Evolutionary conservation across 345 rosid species (phyloP), one percentile per base, ranked within the genome.

Genomic region (Theobroma cacao): DNA sequence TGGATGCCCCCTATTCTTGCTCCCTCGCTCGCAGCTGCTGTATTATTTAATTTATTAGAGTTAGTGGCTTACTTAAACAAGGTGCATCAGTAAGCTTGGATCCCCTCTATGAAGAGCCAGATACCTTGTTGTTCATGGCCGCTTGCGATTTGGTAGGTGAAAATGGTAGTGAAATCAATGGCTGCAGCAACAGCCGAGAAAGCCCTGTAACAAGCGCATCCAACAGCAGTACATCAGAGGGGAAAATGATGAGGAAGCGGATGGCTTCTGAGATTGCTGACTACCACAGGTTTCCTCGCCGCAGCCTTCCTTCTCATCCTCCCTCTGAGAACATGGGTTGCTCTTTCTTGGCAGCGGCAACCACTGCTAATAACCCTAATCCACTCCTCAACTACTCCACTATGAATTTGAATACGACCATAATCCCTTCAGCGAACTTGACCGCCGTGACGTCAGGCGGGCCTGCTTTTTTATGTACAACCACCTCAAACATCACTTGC

Each of bases 211-310:
- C 34, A 72, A 74, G 75, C 22, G 63, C 81, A 45, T 78, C 83
- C 33, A 80, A 36, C 56, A 80, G 74, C 77, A 76, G 74, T 69
- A 68, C 53, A 4, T 22, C 69, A 64, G 79, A 77, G 22, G 72
- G 74, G 45, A 88, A 80, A 82, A 88, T 90, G 96, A 86, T 84
- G 82, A 86, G 98, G 76, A 95, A 96, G 83, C 83, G 99, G 77
- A 82, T 90, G 91, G 98, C 97, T 40, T 88, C 97, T 0, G 99
- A 96, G 83, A 86, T 92, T 91, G 87, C 87, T 72, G 79, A 63
- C 62, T 77, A 78, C 75, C 85, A 78, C 64, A 88, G 88, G 71
- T 83, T 84, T 80, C 85, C 84, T 52, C 84, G 87, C 80, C 86
- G 87, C 17, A 58, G 12, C 31, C 36, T 53, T n/a, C 15, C 60